Percentiles rank a stretch among this genome's conserved stretches.
phyloP scores from a whole-genome alignment of 2,329 filamentous ascomycete species.

The Huntiella decipiens region DNA sequence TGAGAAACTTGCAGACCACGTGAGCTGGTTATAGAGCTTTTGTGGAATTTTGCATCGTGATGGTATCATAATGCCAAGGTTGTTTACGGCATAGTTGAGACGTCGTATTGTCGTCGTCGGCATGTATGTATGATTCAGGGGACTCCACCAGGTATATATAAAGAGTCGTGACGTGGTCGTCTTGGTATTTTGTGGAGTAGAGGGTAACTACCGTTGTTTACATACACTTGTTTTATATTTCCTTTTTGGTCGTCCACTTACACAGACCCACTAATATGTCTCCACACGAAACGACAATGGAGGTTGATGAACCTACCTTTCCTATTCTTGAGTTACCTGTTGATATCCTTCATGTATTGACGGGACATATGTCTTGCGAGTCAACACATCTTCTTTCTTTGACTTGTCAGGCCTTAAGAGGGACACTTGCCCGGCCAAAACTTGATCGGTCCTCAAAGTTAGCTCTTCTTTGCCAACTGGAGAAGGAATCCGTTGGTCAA shows the following conservation, averaged over 20 bases:
- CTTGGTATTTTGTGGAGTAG: too few species aligned
- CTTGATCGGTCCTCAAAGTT: neutral
- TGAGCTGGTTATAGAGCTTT: too few species aligned
- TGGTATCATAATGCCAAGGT: too few species aligned
- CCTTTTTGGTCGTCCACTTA: neutral
- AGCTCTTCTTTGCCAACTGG: slow-evolving; percentile 4
- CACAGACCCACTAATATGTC: neutral
- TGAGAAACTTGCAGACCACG: too few species aligned
- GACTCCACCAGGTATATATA: too few species aligned
- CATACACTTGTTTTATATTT: neutral
- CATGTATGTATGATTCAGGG: too few species aligned
- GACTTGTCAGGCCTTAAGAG: slow-evolving; percentile 3
- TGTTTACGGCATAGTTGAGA: too few species aligned
- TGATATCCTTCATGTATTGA: slow-evolving; percentile 5
- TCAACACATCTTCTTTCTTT: neutral
- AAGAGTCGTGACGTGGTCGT: too few species aligned
- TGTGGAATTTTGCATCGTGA: too few species aligned
- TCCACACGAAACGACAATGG: neutral
- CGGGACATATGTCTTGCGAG: neutral
- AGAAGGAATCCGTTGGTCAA: neutral
- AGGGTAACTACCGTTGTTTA: too few species aligned
- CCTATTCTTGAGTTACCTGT: slow-evolving; percentile 8
- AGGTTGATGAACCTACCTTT: neutral
- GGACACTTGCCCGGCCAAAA: neutral
- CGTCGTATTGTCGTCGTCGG: too few species aligned